These are phyloP conservation scores for Perkinsus chesapeaki DNA, from an alignment of 169 alveolate genomes.

Conservation along the genomic window DNA sequence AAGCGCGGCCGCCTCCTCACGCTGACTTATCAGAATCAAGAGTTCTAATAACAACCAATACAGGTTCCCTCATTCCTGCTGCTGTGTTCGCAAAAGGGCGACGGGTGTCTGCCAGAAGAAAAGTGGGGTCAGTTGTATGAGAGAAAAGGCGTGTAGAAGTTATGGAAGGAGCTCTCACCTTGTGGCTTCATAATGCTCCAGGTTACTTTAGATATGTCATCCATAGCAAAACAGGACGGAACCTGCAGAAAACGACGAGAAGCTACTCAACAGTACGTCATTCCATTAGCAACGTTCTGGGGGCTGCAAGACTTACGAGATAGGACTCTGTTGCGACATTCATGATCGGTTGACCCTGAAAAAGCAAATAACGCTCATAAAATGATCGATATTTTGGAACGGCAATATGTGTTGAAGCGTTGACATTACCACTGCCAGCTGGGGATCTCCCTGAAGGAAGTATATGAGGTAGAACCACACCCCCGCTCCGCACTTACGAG, in stretches of 20 bases:
- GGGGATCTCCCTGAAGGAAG: background rate
- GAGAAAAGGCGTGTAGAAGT: no score
- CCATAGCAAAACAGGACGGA: background rate
- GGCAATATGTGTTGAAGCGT: background rate
- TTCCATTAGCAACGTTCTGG: background rate
- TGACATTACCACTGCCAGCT: background rate
- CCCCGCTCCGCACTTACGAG: background rate
- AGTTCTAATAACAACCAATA: no score
- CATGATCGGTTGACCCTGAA: background rate
- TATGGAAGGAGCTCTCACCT: no score
- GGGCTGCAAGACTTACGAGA: background rate
- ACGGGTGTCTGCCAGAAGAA: no score
- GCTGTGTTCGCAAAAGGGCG: no score
- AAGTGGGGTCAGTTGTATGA: no score
- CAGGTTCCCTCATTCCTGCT: no score
- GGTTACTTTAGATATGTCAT: no score
- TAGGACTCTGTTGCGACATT: background rate
- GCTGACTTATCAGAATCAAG: no score
- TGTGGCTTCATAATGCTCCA: no score
- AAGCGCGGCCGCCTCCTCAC: no score
- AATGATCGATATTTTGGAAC: background rate
- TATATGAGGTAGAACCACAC: background rate
- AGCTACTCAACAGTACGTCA: background rate
- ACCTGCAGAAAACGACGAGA: background rate
- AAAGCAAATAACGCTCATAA: background rate